These are phyloP conservation scores for Aspergillus udagawae DNA, from an alignment of 2,329 filamentous ascomycete genomes.

Conservation along the genomic window DNA sequence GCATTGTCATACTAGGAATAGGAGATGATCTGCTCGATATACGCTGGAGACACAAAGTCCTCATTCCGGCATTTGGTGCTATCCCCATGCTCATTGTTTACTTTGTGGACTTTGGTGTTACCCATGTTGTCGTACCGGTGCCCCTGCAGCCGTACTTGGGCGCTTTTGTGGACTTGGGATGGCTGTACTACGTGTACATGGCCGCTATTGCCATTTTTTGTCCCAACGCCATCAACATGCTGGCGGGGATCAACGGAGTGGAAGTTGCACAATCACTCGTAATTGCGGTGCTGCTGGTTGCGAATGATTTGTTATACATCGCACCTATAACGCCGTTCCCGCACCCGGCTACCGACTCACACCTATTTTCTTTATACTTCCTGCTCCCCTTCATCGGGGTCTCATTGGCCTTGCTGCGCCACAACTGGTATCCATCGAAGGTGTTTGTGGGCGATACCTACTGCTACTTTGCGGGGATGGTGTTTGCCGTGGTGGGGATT, in stretches of 20 bases:
- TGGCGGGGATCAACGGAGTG: constrained; percentile 98
- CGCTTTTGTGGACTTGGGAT: constrained; percentile 74
- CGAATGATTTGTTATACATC: constrained; percentile 88
- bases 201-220: constrained; percentile 94
- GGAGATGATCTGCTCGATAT: constrained; percentile 98
- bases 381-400: constrained; percentile 92
- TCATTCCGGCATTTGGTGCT: constrained; percentile 90
- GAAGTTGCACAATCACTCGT: constrained; percentile 93
- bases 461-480: constrained; percentile 99
- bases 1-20: constrained; percentile 84
- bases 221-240: constrained; percentile 97
- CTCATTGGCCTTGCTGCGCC: constrained; percentile 75
- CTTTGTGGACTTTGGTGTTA: constrained; percentile 97
- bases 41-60: constrained; percentile 96
- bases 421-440: constrained; percentile 94
- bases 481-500: constrained; percentile 95
- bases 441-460: constrained; percentile 99
- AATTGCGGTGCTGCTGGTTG: constrained; percentile 74
- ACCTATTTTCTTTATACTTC: constrained; percentile 93
- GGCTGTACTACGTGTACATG: constrained; percentile 95
- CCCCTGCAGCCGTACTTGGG: constrained; percentile 81
- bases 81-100: constrained; percentile 95
- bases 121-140: constrained; percentile 85
- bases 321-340: constrained; percentile 69
- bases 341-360: constrained; percentile 91